A percentile compares a stretch with the other conserved stretches of the same genome.
Conservation (phyloP, 129 eudicot species). For the Flaveria robusta region DNA sequence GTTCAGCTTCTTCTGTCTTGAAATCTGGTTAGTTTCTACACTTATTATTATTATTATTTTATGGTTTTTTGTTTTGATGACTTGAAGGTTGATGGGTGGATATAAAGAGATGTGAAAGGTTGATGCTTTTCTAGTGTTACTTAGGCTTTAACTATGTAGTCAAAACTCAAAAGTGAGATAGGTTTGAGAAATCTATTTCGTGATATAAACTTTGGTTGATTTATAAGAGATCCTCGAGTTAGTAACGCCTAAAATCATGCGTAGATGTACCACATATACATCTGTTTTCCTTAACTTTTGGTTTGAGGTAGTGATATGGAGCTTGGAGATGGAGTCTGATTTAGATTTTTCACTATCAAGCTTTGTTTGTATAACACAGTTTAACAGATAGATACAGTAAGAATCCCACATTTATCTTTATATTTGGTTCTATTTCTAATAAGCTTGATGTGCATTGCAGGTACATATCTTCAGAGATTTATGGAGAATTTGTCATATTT, state of each 20-base stretch:
- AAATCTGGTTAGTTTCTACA: slow-evolving; percentile 58
- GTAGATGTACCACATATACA: too few species aligned
- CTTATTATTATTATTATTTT: background rate
- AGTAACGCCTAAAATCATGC: background rate
- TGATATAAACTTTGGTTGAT: too few species aligned
- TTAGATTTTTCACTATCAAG: background rate
- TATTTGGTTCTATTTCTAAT: background rate
- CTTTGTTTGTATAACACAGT: too few species aligned
- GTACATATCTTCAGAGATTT: slow-evolving; percentile 66
- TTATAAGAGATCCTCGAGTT: too few species aligned
- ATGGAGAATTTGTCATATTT: slow-evolving; percentile 62
- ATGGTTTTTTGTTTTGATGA: background rate
- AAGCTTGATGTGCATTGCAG: slow-evolving; percentile 39
- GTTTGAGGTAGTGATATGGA: too few species aligned
- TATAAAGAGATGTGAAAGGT: background rate
- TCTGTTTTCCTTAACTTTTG: too few species aligned
- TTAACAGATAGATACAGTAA: background rate
- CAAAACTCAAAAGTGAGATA: background rate
- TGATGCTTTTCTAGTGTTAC: background rate
- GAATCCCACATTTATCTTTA: background rate
- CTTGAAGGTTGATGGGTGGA: background rate
- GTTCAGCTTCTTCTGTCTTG: slow-evolving; percentile 67
- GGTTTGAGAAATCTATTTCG: too few species aligned
- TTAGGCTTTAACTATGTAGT: background rate
- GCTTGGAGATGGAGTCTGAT: background rate